These are phyloP conservation scores for Tripterygium wilfordii DNA, from an alignment of 177 flowering plant genomes.

Conservation along the genomic window DNA sequence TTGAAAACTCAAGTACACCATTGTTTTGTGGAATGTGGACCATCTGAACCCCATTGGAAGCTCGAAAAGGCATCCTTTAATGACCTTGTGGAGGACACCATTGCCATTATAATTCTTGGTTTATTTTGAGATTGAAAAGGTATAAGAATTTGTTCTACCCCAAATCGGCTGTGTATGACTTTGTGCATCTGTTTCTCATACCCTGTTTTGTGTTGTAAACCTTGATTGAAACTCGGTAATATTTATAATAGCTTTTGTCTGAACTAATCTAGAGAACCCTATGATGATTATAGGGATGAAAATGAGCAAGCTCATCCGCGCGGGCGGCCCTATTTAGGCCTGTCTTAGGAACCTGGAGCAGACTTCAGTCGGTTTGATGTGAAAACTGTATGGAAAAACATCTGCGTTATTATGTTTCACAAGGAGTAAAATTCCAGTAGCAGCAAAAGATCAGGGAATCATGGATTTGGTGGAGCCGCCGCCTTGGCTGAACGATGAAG, in stretches of 20 bases:
- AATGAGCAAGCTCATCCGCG: no score
- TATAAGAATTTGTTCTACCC: no score
- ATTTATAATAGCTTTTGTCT: no score
- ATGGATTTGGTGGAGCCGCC: slow-evolving; percentile 40
- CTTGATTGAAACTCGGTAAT: no score
- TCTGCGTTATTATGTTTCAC: slow-evolving; percentile 29
- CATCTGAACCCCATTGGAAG: not conserved
- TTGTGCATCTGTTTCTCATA: no score
- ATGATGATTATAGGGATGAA: no score
- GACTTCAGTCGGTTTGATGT: slow-evolving; percentile 1
- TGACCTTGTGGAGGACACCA: not conserved
- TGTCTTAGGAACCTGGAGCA: not conserved
- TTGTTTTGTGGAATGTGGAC: no score
- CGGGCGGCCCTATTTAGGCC: no score
- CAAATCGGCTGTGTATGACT: no score
- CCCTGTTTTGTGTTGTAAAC: no score
- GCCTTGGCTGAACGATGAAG: slow-evolving; percentile 29
- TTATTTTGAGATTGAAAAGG: not conserved
- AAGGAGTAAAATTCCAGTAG: slow-evolving; percentile 28
- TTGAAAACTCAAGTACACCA: no score
- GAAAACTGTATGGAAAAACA: slow-evolving; percentile 1
- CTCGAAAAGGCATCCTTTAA: slow-evolving; percentile 1
- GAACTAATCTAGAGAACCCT: no score
- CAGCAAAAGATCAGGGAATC: slow-evolving; percentile 27
- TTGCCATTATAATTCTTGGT: slow-evolving; percentile 1